Percentiles rank a stretch among this genome's conserved stretches.
These are phyloP conservation scores for Paramecium caudatum DNA, from an alignment of 73 alveolate species.

Conservation along the genomic window DNA sequence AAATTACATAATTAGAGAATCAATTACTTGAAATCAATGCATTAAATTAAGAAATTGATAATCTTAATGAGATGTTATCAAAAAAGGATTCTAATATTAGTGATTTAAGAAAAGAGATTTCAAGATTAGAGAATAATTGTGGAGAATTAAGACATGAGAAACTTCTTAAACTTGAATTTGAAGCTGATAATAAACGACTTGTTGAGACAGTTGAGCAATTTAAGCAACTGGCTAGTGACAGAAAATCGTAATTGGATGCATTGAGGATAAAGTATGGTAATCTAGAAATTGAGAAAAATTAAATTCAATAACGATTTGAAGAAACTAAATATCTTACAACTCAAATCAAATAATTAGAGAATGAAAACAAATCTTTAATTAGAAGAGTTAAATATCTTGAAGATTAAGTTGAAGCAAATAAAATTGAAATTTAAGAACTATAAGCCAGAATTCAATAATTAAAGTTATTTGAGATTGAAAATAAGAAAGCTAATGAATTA, in stretches of 20 bases:
- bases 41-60: conserved; percentile 17
- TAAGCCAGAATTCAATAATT: conserved; percentile 29
- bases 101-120: conserved; percentile 40
- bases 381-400: conserved; percentile 46
- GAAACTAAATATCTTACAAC: conserved; percentile 22
- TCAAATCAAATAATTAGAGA: neutral
- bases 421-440: conserved; percentile 36
- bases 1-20: neutral
- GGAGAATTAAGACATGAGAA: conserved; percentile 63
- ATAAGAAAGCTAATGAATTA: conserved; percentile 33
- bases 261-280: conserved; percentile 41
- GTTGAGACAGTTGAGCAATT: neutral
- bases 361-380: conserved; percentile 26
- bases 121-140: conserved; percentile 57
- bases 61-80: neutral
- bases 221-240: conserved; percentile 2
- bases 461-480: conserved; percentile 46
- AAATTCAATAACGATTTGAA: neutral
- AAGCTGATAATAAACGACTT: conserved; percentile 1
- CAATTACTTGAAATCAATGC: conserved; percentile 15
- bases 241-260: conserved; percentile 33
- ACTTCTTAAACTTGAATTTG: conserved; percentile 19
- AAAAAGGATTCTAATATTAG: neutral
- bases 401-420: conserved; percentile 5
- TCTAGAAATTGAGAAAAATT: conserved; percentile 41